phyloP scores from a whole-genome alignment of 768 basidiomycete species.

The Cystoderma amianthinum region DNA sequence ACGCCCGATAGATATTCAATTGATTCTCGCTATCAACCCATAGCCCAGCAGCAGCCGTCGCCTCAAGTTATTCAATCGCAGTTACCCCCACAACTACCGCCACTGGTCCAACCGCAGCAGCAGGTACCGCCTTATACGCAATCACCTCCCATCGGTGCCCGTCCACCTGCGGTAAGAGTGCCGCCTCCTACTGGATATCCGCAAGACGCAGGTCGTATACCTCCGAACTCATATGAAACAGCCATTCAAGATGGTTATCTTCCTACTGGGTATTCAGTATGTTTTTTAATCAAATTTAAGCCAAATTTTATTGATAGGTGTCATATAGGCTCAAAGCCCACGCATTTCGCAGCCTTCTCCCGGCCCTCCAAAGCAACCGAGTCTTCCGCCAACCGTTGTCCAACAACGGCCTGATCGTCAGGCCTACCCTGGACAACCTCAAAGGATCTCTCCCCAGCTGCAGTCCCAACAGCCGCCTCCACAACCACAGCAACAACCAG shows the following conservation, averaged over 20 bases:
- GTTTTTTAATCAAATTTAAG: neutral
- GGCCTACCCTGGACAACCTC: constrained; percentile 14
- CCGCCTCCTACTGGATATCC: constrained; percentile 40
- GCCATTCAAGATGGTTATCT: constrained; percentile 20
- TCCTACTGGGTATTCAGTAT: constrained; percentile 23
- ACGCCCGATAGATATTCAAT: constrained; percentile 31
- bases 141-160: constrained; percentile 22
- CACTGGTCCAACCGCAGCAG: constrained; percentile 19
- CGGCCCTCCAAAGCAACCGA: neutral
- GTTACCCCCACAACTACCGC: constrained; percentile 11
- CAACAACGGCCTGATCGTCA: constrained; percentile 11
- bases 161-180: constrained; percentile 34
- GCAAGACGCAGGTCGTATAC: constrained; percentile 24
- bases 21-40: constrained; percentile 33
- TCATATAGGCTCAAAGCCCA: constrained; percentile 12
- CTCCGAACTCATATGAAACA: constrained; percentile 24
- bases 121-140: constrained; percentile 20
- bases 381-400: constrained; percentile 8
- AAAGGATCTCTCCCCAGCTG: constrained; percentile 17
- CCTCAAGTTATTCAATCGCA: constrained; percentile 19
- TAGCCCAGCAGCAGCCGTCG: constrained; percentile 5
- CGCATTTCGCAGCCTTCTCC: constrained; percentile 5
- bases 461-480: constrained; percentile 21
- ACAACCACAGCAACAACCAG: constrained; percentile 21
- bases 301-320: too few species aligned